These are phyloP conservation scores for Beauveria pseudobassiana DNA, from an alignment of 2,329 filamentous ascomycete genomes.

Conservation along the genomic window DNA sequence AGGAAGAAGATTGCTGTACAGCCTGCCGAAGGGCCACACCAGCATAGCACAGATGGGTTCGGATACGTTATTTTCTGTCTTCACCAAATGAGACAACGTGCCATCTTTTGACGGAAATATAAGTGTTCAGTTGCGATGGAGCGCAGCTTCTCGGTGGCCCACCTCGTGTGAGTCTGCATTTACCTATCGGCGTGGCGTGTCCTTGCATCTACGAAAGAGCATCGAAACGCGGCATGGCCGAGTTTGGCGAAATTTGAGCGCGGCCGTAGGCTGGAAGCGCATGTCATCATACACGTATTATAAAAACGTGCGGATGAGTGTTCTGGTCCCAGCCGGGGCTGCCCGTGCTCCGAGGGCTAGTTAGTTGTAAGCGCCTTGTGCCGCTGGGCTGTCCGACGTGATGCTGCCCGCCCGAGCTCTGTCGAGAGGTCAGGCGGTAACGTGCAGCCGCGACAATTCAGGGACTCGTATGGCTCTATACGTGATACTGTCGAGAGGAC, in stretches of 20 bases:
- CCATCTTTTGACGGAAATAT: too few species aligned
- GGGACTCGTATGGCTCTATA: neutral
- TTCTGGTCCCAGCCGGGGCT: neutral
- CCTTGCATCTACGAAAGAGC: neutral
- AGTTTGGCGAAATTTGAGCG: neutral
- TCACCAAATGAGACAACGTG: too few species aligned
- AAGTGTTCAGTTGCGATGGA: too few species aligned
- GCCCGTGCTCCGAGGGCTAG: neutral
- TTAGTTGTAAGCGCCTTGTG: neutral
- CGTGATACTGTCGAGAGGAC: neutral
- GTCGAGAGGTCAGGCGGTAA: neutral
- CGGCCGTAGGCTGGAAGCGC: neutral
- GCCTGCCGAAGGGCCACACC: neutral
- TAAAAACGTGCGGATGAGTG: neutral
- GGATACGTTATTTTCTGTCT: too few species aligned
- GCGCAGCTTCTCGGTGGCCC: neutral
- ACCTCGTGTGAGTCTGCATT: neutral
- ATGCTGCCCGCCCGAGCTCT: neutral
- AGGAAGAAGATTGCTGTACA: neutral
- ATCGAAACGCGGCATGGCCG: neutral
- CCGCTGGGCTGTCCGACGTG: conserved; percentile 1
- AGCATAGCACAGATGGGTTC: neutral
- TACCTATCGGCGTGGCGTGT: neutral
- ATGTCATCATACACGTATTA: neutral
- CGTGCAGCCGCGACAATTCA: neutral